Evolutionary conservation across 768 basidiomycete genomes (phyloP).

Genomic region (Suillus ampliporus): DNA sequence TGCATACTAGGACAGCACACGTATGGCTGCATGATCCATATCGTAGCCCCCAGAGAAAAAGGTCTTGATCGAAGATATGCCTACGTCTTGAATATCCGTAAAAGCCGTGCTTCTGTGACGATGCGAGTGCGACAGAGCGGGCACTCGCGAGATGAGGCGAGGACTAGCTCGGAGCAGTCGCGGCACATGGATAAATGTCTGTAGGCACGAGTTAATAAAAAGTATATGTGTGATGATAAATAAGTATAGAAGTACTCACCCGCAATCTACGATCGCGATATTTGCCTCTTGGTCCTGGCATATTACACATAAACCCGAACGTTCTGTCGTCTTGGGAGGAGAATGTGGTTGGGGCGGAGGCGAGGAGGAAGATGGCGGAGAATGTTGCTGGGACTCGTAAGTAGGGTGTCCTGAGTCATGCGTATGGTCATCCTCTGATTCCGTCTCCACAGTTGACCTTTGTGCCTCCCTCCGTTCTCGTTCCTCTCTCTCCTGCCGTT

Average conservation of each 20-base stretch:
- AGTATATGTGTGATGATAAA: too few species aligned
- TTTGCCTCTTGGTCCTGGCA: slow-evolving; percentile 96
- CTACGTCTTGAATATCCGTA: slow-evolving; percentile 73
- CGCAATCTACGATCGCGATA: slow-evolving; percentile 94
- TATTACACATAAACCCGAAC: slow-evolving; percentile 84
- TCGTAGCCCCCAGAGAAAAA: background rate
- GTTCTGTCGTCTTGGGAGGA: slow-evolving; percentile 48
- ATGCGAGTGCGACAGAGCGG: slow-evolving; percentile 90
- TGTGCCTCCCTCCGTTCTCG: slow-evolving; percentile 22
- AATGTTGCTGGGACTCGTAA: slow-evolving; percentile 12
- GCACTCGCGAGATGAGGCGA: slow-evolving; percentile 83
- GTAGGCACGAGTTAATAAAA: background rate
- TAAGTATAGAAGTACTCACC: slow-evolving; percentile 59
- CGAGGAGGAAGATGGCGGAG: slow-evolving; percentile 22
- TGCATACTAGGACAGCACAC: background rate
- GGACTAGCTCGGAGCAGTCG: slow-evolving; percentile 77
- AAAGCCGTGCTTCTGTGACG: slow-evolving; percentile 78
- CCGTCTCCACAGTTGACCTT: slow-evolving; percentile 19
- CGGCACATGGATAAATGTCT: slow-evolving; percentile 87
- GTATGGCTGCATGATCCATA: background rate
- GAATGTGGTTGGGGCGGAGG: slow-evolving; percentile 26
- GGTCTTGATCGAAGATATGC: background rate
- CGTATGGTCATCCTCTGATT: slow-evolving; percentile 12
- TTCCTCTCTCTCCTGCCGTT: slow-evolving; percentile 15
- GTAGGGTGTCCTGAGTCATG: background rate